Evolutionary conservation across 352 stramenopile genomes (phyloP), one percentile per base, ranked within the genome.

Genomic region (Pelagophyceae sp.): DNA sequence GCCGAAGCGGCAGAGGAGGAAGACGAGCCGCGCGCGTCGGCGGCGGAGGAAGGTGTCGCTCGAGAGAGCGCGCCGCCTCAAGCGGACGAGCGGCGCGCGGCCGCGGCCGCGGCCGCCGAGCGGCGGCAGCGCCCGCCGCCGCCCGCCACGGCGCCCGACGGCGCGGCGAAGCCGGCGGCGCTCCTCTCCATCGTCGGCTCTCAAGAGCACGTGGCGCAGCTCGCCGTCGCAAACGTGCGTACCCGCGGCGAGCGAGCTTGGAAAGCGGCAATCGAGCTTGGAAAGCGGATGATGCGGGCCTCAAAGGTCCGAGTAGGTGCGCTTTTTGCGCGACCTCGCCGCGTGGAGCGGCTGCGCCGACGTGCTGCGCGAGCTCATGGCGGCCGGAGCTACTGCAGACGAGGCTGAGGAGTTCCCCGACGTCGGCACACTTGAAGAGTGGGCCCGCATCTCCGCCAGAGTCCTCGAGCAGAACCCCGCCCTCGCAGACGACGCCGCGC

Each of bases 251-350:
- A n/a, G n/a, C n/a, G n/a, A n/a, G n/a, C n/a, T n/a, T n/a, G n/a
- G n/a, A n/a, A n/a, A n/a, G n/a, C n/a, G n/a, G n/a, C n/a, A n/a
- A n/a, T n/a, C n/a, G n/a, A n/a, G n/a, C n/a, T n/a, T n/a, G n/a
- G n/a, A n/a, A n/a, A n/a, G n/a, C n/a, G n/a, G n/a, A n/a, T n/a
- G n/a, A n/a, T n/a, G n/a, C n/a, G n/a, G n/a, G n/a, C n/a, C n/a
- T n/a, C n/a, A n/a, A n/a, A n/a, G n/a, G n/a, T n/a, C n/a, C n/a
- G n/a, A n/a, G n/a, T n/a, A n/a, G n/a, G n/a, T n/a, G n/a, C n/a
- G n/a, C n/a, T n/a, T n/a, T n/a, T n/a, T n/a, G n/a, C 45, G 45
- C 45, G 45, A 54, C 45, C 60, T 67, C 60, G 60, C 60, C 60
- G 60, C 60, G 11, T 67, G 60, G 60, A 27, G 11, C 60, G 25